A percentile compares a stretch with the other conserved stretches of the same genome.
phyloP scores from a whole-genome alignment of 2,329 filamentous ascomycete species.

The Uncinocarpus reesii region DNA sequence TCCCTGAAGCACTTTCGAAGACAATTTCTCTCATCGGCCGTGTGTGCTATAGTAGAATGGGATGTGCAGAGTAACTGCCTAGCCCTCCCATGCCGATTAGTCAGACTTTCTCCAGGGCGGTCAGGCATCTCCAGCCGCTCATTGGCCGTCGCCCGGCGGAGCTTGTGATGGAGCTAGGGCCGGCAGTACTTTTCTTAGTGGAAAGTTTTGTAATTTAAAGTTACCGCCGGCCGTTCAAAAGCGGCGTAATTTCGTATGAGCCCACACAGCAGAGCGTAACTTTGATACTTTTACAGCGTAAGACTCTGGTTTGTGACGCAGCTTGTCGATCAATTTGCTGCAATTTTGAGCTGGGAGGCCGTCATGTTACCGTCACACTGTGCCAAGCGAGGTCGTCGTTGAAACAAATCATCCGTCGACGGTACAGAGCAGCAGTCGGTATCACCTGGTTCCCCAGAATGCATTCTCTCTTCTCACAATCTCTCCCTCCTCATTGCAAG shows the following conservation, averaged over 20 bases:
- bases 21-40: no score
- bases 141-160: constrained; percentile 1
- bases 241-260: no score
- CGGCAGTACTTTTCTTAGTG: background rate
- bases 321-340: background rate
- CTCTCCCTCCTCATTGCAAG: background rate
- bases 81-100: background rate
- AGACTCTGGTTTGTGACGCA: background rate
- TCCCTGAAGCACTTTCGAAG: no score
- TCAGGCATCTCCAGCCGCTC: background rate
- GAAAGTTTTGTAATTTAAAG: constrained; percentile 4
- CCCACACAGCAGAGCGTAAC: background rate
- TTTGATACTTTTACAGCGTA: background rate
- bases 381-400: constrained; percentile 6
- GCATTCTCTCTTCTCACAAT: constrained; percentile 7
- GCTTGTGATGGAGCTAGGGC: background rate
- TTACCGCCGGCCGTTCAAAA: background rate
- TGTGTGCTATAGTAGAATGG: no score
- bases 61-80: no score
- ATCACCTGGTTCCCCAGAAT: constrained; percentile 10
- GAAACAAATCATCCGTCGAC: constrained; percentile 12
- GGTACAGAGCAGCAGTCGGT: constrained; percentile 5
- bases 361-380: constrained; percentile 3
- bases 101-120: constrained; percentile 2
- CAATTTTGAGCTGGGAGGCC: background rate